phyloP scores from a whole-genome alignment of 2,329 filamentous ascomycete genomes.

The Exserohilum turcica region DNA sequence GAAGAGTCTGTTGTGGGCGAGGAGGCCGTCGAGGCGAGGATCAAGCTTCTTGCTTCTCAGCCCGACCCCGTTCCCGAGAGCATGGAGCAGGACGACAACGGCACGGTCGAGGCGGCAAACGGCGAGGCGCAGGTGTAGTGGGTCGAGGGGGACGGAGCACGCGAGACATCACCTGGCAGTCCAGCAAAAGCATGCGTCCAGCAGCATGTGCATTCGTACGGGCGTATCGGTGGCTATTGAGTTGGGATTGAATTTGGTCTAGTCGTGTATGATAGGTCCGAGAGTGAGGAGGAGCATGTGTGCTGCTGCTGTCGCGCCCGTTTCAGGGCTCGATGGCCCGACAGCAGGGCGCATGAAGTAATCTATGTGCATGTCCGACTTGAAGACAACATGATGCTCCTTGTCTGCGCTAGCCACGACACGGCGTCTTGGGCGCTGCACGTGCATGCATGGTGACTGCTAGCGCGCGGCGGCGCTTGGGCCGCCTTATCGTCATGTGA shows the following conservation, averaged over 20 bases:
- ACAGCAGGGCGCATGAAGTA: background rate
- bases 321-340: background rate
- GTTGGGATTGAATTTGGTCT: too few relatives aligned
- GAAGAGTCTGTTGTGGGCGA: conserved; percentile 75
- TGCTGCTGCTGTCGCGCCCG: background rate
- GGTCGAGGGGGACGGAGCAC: conserved; percentile 1
- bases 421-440: background rate
- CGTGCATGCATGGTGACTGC: conserved; percentile 19
- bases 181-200: conserved; percentile 7
- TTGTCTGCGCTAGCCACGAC: background rate
- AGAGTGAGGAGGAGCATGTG: background rate
- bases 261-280: background rate
- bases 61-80: conserved; percentile 28
- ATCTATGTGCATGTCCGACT: background rate
- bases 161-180: background rate
- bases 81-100: conserved; percentile 30
- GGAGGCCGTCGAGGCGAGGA: conserved; percentile 56
- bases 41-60: conserved; percentile 42
- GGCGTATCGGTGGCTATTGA: conserved; percentile 2
- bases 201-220: background rate
- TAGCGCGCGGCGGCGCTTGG: conserved; percentile 22
- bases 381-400: too few relatives aligned
- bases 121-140: conserved; percentile 31
- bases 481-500: conserved; percentile 26
- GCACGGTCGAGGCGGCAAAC: conserved; percentile 28